These are phyloP conservation scores for Danielia oregonensis DNA, from an alignment of 805 yeast genomes.

Conservation along the genomic window DNA sequence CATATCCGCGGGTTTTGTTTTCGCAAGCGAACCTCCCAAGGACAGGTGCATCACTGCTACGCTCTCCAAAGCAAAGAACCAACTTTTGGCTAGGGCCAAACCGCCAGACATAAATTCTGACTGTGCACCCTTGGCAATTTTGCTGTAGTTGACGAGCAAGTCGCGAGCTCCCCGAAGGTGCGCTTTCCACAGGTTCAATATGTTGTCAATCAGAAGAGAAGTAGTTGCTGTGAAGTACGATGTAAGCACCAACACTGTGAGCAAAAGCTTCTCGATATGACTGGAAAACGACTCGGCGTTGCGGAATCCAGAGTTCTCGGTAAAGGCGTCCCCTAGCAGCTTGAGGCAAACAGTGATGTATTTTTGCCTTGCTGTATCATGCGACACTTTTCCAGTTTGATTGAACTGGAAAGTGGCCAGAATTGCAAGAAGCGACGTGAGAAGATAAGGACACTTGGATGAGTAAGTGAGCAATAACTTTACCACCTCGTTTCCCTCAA, in stretches of 20 bases:
- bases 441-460: conserved; percentile 19
- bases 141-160: conserved; percentile 18
- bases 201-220: conserved; percentile 6
- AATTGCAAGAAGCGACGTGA: conserved; percentile 22
- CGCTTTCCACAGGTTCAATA: conserved; percentile 20
- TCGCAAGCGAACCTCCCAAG: conserved; percentile 12
- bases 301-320: conserved; percentile 9
- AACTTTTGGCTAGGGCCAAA: conserved; percentile 22
- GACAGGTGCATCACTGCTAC: conserved; percentile 18
- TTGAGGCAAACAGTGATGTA: conserved; percentile 20
- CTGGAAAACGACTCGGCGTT: conserved; percentile 10
- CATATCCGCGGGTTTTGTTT: background rate
- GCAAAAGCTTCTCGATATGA: conserved; percentile 22
- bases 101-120: conserved; percentile 16
- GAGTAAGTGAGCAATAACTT: conserved; percentile 21
- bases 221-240: conserved; percentile 23
- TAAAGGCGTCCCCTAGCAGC: conserved; percentile 19
- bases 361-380: conserved; percentile 17
- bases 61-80: conserved; percentile 27
- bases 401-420: conserved; percentile 26
- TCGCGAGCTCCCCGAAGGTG: conserved; percentile 26
- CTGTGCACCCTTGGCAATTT: conserved; percentile 7
- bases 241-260: conserved; percentile 23
- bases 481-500: conserved; percentile 33
- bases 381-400: conserved; percentile 18